phyloP scores from a whole-genome alignment of 805 yeast species.

The Hanseniaspora valbyensis region DNA sequence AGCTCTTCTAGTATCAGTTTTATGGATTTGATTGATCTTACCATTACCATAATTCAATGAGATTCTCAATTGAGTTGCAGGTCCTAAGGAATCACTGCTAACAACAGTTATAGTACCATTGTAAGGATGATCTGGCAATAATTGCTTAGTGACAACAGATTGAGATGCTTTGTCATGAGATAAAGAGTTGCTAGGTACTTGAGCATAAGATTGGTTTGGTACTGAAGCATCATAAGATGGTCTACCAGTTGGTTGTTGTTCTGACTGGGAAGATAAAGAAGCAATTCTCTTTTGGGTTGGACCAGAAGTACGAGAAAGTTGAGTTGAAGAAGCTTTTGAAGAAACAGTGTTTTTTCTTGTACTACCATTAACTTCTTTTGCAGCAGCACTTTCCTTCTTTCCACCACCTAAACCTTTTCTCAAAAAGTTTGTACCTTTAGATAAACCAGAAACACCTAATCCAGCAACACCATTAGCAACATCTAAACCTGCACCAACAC shows the following conservation, averaged over 20 bases:
- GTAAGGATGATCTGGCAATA: slow-evolving; percentile 20
- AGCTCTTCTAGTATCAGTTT: slow-evolving; percentile 50
- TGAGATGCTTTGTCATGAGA: slow-evolving; percentile 16
- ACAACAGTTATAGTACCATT: slow-evolving; percentile 19
- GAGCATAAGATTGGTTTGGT: slow-evolving; percentile 26
- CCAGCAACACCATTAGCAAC: slow-evolving; percentile 36
- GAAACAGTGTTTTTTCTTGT: slow-evolving; percentile 17
- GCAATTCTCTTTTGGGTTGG: not conserved
- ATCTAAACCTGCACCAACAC: slow-evolving; percentile 32
- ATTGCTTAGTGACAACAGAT: slow-evolving; percentile 19
- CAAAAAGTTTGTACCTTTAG: slow-evolving; percentile 37
- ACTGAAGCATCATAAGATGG: slow-evolving; percentile 22
- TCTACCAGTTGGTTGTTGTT: not conserved
- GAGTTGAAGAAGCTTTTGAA: slow-evolving; percentile 12
- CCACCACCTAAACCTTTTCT: slow-evolving; percentile 28
- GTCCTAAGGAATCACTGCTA: slow-evolving; percentile 30
- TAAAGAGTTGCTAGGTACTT: slow-evolving; percentile 16
- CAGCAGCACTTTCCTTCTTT: not conserved
- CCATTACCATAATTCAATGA: slow-evolving; percentile 35
- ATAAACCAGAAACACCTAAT: slow-evolving; percentile 33
- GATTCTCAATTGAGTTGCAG: slow-evolving; percentile 43
- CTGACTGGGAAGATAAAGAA: not conserved
- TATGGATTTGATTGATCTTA: slow-evolving; percentile 45
- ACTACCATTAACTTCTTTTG: not conserved
- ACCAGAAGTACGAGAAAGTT: not conserved